Percentiles rank a stretch among this genome's conserved stretches.
phyloP scores from a whole-genome alignment of 2,329 filamentous ascomycete genomes.

The Aspergillus transmontanensis region DNA sequence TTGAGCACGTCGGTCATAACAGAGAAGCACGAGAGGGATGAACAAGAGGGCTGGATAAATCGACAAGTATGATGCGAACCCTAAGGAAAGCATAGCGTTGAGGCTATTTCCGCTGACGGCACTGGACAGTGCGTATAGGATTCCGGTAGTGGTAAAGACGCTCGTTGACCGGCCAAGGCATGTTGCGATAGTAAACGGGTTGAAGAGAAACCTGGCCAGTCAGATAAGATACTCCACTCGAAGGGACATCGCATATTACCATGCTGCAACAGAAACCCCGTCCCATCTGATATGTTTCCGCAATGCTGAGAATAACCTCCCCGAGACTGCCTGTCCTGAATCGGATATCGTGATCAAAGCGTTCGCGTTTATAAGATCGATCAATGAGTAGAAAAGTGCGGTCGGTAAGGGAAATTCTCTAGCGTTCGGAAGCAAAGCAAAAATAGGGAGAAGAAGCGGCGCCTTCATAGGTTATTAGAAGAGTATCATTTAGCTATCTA shows the following conservation, averaged over 20 bases:
- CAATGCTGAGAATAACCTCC: slow-evolving; percentile 75
- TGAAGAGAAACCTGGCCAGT: slow-evolving; percentile 78
- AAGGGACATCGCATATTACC: slow-evolving; percentile 52
- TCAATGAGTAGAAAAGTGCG: slow-evolving; percentile 74
- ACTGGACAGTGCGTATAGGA: slow-evolving; percentile 79
- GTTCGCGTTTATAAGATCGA: slow-evolving; percentile 81
- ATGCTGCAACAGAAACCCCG: slow-evolving; percentile 73
- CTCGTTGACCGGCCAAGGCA: slow-evolving; percentile 88
- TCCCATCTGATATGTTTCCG: slow-evolving; percentile 75
- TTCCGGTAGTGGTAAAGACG: slow-evolving; percentile 84
- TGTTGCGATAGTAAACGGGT: slow-evolving; percentile 88
- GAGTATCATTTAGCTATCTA: not conserved
- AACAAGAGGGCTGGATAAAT: slow-evolving; percentile 89
- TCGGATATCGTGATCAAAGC: slow-evolving; percentile 78
- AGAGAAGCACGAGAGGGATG: slow-evolving; percentile 77
- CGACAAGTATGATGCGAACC: slow-evolving; percentile 86
- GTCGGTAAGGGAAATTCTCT: slow-evolving; percentile 70
- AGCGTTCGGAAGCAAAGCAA: slow-evolving; percentile 79
- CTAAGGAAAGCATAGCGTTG: slow-evolving; percentile 79
- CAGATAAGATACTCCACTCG: not conserved
- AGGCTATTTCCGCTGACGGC: slow-evolving; percentile 73
- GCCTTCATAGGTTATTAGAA: slow-evolving; percentile 56
- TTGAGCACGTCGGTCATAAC: slow-evolving; percentile 66
- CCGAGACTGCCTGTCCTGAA: slow-evolving; percentile 75
- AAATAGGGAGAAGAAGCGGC: slow-evolving; percentile 85